A percentile compares a stretch with the other conserved stretches of the same genome.
phyloP scores from a whole-genome alignment of 257 asterid genomes.

The Paraleonurus japonicus region DNA sequence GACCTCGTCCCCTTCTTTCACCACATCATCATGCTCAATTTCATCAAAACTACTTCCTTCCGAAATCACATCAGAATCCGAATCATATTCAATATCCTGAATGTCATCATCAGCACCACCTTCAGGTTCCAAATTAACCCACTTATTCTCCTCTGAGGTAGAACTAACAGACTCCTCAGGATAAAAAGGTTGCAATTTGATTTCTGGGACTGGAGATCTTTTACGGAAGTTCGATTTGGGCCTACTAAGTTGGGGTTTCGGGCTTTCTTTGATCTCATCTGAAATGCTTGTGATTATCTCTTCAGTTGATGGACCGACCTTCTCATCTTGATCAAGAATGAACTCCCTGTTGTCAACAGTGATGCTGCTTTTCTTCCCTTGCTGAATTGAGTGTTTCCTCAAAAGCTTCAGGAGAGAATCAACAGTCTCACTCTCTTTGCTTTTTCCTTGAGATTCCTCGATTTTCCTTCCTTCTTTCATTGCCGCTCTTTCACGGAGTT shows the following conservation, averaged over 20 bases:
- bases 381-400: slow-evolving; percentile 85
- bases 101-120: slow-evolving; percentile 12
- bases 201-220: slow-evolving; percentile 74
- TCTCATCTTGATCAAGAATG: slow-evolving; percentile 52
- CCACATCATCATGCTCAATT: slow-evolving; percentile 30
- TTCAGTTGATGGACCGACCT: slow-evolving; percentile 35
- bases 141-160: slow-evolving; percentile 24
- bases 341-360: slow-evolving; percentile 45
- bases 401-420: slow-evolving; percentile 92
- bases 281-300: slow-evolving; percentile 31
- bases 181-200: slow-evolving; percentile 50
- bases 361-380: slow-evolving; percentile 54
- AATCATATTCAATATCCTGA: slow-evolving; percentile 37
- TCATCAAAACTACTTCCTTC: slow-evolving; percentile 42
- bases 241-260: slow-evolving; percentile 41
- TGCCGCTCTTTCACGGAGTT: slow-evolving; percentile 77
- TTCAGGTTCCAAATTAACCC: slow-evolving; percentile 30
- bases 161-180: slow-evolving; percentile 34
- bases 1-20: slow-evolving; percentile 13
- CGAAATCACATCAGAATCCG: slow-evolving; percentile 39
- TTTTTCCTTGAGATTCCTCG: slow-evolving; percentile 55
- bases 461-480: slow-evolving; percentile 71
- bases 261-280: slow-evolving; percentile 42
- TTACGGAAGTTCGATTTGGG: slow-evolving; percentile 78
- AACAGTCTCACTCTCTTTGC: slow-evolving; percentile 86